A percentile compares a stretch with the other conserved stretches of the same genome.
These are phyloP conservation scores for Aspergillus funiculosus DNA, from an alignment of 495 filamentous ascomycete genomes.

Conservation along the genomic window DNA sequence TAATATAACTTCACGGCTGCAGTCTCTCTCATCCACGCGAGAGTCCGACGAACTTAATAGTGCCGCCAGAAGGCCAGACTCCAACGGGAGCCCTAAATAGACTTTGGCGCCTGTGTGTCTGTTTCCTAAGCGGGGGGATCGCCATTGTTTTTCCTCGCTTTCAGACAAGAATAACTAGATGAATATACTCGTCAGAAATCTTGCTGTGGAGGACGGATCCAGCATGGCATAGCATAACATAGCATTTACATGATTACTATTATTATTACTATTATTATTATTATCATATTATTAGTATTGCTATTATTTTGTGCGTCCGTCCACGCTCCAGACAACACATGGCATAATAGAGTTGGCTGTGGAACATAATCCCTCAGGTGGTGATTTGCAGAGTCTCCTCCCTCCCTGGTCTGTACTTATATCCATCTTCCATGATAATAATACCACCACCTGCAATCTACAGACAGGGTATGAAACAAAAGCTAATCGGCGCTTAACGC, in stretches of 20 bases:
- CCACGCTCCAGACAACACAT: conserved; percentile 5
- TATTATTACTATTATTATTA: too few relatives aligned
- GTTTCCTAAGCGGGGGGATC: conserved; percentile 1
- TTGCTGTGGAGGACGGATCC: not conserved
- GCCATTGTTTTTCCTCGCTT: not conserved
- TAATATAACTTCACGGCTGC: conserved; percentile 18
- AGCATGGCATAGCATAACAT: not conserved
- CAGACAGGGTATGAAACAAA: not conserved
- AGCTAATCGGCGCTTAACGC: not conserved
- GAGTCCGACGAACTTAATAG: conserved; percentile 4
- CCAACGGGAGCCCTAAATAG: not conserved
- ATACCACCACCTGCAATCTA: too few relatives aligned
- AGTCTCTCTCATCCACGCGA: conserved; percentile 14
- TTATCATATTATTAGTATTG: too few relatives aligned
- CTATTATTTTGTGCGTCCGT: too few relatives aligned
- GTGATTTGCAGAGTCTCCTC: too few relatives aligned
- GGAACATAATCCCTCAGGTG: too few relatives aligned
- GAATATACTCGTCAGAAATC: conserved; percentile 2
- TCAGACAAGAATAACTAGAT: not conserved
- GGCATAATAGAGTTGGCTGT: too few relatives aligned
- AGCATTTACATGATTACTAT: too few relatives aligned
- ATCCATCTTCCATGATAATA: too few relatives aligned
- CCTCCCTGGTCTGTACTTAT: too few relatives aligned
- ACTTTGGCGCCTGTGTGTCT: conserved; percentile 2
- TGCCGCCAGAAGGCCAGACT: not conserved